Evolutionary conservation across 305 asterid species (phyloP), one percentile per base, ranked within the genome.

Genomic region (Petunia hybrid): DNA sequence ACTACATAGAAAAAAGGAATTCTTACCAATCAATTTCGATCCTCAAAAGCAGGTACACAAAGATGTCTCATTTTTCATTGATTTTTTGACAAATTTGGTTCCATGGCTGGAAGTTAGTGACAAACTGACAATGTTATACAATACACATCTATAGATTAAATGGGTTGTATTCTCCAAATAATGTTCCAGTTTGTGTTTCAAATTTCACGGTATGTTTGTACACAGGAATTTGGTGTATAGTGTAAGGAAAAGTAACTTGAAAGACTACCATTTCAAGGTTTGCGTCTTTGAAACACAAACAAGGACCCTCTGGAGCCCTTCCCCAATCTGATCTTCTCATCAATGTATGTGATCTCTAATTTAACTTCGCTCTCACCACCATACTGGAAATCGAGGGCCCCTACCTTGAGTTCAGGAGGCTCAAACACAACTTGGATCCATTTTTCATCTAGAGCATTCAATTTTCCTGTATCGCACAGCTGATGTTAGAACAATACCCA

Each of bases 281-380:
- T 48, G 82, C 85, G 82, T 84, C 99, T 88, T 76, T 88, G 84
- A 79, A 95, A 95, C 83, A 95, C 97, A 64, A 95, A 95, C 10
- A 92, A 84, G 39, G 99, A 89, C 8, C 97, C 98, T 85, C 97
- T 92, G 10, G 98, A 93, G 65, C 98, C 99, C 77, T 87, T 90
- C n/a, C 98, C 98, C 5, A 96, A 83, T 77, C 98, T 87, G 81
- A 96, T 86, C 85, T 91, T 91, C 81, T 92, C 95, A 38, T 95
- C 98, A 10, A 95, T 81, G 83, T 94, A 94, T 60, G 97, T 91
- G 79, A 94, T 95, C 87, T 94, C 91, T 80, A 95, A 91, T 89
- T 92, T 91, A 75, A 95, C 99, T 79, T 94, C 98, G 83, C 98
- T 95, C 92, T 96, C 87, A 12, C 98, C 97, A 5, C 98, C 98